These are phyloP conservation scores for Allomyces macrogynus DNA, from an alignment of 192 early-diverging fungal genomes.

Conservation along the genomic window DNA sequence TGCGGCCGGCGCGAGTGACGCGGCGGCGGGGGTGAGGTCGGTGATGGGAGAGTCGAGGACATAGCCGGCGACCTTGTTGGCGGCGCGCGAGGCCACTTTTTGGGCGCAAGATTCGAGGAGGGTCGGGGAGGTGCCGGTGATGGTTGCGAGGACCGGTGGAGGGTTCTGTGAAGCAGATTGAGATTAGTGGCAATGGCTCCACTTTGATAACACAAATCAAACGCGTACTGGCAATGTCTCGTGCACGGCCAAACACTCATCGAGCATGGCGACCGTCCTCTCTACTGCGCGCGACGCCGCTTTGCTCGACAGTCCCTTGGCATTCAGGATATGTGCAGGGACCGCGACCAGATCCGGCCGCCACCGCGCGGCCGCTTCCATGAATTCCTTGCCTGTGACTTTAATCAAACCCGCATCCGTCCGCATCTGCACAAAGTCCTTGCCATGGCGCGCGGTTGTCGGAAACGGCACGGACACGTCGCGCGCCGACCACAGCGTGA, in stretches of 20 bases:
- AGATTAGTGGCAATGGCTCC: too few relatives aligned
- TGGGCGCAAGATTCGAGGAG: too few relatives aligned
- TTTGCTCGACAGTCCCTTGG: not conserved
- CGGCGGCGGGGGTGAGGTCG: not conserved
- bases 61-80: not conserved
- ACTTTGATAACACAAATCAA: too few relatives aligned
- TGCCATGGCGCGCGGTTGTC: not conserved
- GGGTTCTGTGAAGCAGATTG: too few relatives aligned
- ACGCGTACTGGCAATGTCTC: not conserved
- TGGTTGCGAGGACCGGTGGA: too few relatives aligned
- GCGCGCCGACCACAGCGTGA: not conserved
- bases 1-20: not conserved
- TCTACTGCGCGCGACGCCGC: not conserved
- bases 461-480: not conserved
- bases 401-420: not conserved
- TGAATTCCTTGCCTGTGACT: not conserved
- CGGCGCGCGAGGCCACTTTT: too few relatives aligned
- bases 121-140: too few relatives aligned
- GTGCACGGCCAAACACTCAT: not conserved
- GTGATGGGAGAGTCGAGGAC: not conserved
- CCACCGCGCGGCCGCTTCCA: not conserved
- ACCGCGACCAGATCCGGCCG: not conserved
- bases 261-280: not conserved
- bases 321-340: not conserved
- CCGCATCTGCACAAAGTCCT: not conserved